Evolutionary conservation across 257 asterid genomes (phyloP).

Genomic region (Vinca minor): DNA sequence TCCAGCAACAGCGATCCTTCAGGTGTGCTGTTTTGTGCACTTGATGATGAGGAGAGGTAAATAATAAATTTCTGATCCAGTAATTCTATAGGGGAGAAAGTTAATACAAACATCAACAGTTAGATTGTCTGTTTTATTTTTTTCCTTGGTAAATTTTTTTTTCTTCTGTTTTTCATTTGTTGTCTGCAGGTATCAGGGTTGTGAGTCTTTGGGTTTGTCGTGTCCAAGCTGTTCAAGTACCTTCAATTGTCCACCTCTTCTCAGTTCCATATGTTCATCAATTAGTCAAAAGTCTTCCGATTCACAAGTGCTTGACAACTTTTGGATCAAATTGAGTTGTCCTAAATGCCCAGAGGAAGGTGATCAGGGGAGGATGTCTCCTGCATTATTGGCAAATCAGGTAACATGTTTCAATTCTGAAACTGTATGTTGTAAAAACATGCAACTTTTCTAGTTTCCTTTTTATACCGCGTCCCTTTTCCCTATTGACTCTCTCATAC

Average conservation of each 20-base stretch:
- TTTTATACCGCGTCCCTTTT: neutral
- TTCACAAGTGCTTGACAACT: conserved; percentile 27
- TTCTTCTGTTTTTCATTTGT: neutral
- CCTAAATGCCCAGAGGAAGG: conserved; percentile 83
- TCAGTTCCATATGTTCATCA: conserved; percentile 52
- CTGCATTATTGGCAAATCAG: conserved; percentile 79
- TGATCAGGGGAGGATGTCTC: conserved; percentile 50
- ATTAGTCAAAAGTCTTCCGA: conserved; percentile 44
- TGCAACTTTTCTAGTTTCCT: neutral
- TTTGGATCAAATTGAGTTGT: conserved; percentile 73
- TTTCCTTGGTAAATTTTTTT: too few species aligned
- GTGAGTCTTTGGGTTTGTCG: conserved; percentile 67
- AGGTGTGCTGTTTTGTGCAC: conserved; percentile 42
- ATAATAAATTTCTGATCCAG: conserved; percentile 4
- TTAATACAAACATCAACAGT: neutral
- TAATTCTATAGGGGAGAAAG: neutral
- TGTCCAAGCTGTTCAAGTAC: conserved; percentile 78
- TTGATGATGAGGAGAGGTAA: conserved; percentile 83
- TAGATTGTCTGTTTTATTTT: neutral
- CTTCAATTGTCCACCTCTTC: conserved; percentile 59
- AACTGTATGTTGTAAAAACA: neutral
- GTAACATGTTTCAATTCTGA: conserved; percentile 25
- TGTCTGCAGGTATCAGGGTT: conserved; percentile 72
- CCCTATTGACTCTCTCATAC: neutral
- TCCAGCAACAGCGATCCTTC: conserved; percentile 54